phyloP scores from a whole-genome alignment of 768 basidiomycete genomes.

The Leccinellum albellum region DNA sequence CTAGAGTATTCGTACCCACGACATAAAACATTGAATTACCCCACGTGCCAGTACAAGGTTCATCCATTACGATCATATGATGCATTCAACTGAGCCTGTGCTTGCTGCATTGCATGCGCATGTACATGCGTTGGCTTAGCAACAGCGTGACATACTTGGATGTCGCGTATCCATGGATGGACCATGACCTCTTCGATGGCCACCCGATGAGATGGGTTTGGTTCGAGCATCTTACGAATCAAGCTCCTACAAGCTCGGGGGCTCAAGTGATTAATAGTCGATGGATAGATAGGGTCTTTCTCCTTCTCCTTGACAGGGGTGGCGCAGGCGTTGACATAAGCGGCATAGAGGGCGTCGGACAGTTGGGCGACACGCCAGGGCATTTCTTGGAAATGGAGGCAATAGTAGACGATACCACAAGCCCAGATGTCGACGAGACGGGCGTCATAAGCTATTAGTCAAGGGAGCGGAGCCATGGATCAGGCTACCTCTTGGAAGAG shows the following conservation, averaged over 20 bases:
- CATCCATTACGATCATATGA: not conserved
- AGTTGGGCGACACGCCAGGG: slow-evolving; percentile 95
- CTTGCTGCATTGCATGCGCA: slow-evolving; percentile 59
- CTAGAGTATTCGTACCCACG: slow-evolving; percentile 14
- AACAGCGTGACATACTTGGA: slow-evolving; percentile 78
- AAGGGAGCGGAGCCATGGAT: slow-evolving; percentile 21
- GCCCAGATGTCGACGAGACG: slow-evolving; percentile 98
- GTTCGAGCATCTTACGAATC: slow-evolving; percentile 93
- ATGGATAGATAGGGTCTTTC: slow-evolving; percentile 35
- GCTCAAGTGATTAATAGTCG: slow-evolving; percentile 84
- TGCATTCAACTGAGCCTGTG: slow-evolving; percentile 40
- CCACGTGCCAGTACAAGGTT: not conserved
- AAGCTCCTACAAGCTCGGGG: slow-evolving; percentile 81
- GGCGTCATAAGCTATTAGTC: slow-evolving; percentile 83
- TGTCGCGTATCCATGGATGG: slow-evolving; percentile 73
- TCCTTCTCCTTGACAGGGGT: slow-evolving; percentile 29
- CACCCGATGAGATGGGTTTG: slow-evolving; percentile 74
- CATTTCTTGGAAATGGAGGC: slow-evolving; percentile 95
- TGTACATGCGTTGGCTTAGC: slow-evolving; percentile 68
- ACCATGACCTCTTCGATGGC: slow-evolving; percentile 78
- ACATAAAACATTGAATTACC: not conserved
- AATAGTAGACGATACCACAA: slow-evolving; percentile 95
- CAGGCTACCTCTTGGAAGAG: slow-evolving; percentile 37
- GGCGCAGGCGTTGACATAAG: slow-evolving; percentile 54
- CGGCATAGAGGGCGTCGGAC: slow-evolving; percentile 73